phyloP scores from a whole-genome alignment of 768 basidiomycete genomes.

The Podaxis carcinomalis region DNA sequence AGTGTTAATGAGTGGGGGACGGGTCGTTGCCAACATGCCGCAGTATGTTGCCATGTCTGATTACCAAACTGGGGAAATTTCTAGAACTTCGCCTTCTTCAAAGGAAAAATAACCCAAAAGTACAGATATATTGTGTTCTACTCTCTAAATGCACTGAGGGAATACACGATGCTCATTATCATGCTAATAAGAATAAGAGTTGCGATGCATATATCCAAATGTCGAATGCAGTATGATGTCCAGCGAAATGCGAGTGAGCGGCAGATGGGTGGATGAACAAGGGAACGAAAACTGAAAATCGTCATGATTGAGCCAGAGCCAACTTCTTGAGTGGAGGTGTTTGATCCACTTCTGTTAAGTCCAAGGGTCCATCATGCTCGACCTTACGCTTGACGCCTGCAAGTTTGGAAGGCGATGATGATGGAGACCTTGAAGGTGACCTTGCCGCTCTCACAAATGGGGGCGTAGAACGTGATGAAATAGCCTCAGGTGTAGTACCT shows the following conservation, averaged over 20 bases:
- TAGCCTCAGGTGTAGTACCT: slow-evolving; percentile 69
- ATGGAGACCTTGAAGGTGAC: slow-evolving; percentile 32
- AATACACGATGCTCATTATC: slow-evolving; percentile 9
- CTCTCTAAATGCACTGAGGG: slow-evolving; percentile 9
- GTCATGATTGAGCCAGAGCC: slow-evolving; percentile 34
- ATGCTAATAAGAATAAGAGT: slow-evolving; percentile 10
- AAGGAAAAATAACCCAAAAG: not conserved
- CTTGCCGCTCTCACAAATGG: slow-evolving; percentile 30
- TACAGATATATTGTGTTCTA: slow-evolving; percentile 8
- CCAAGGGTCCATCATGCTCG: slow-evolving; percentile 28
- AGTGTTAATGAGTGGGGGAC: not conserved
- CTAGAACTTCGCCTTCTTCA: not conserved
- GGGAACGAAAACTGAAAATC: not conserved
- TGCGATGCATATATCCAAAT: slow-evolving; percentile 9
- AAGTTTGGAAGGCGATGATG: slow-evolving; percentile 48
- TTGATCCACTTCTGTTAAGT: slow-evolving; percentile 36
- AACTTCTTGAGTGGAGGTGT: slow-evolving; percentile 70
- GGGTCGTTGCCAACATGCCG: not conserved
- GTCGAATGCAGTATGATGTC: slow-evolving; percentile 7
- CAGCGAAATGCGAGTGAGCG: not conserved
- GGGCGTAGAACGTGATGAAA: slow-evolving; percentile 32
- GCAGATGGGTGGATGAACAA: not conserved
- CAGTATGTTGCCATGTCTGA: not conserved
- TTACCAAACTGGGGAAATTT: not conserved
- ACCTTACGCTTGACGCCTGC: slow-evolving; percentile 76